Conservation (phyloP, 1,139 yeast species). For the Geotrichum restrictum region DNA sequence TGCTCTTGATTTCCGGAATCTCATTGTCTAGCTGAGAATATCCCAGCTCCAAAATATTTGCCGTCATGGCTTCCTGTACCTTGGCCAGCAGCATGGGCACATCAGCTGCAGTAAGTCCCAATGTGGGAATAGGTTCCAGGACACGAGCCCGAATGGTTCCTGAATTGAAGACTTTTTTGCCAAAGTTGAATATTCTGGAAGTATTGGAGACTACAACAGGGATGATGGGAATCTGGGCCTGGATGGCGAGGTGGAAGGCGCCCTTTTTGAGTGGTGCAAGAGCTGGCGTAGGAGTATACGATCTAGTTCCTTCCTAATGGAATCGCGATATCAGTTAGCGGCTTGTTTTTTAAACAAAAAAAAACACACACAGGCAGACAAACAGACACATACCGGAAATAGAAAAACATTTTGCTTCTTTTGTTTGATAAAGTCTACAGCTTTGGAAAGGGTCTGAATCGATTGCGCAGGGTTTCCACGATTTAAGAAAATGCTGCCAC, state of each 20-base stretch:
- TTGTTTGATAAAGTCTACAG: slow-evolving; percentile 58
- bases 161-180: slow-evolving; percentile 31
- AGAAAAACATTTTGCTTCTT: slow-evolving; percentile 66
- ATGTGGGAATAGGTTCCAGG: slow-evolving; percentile 62
- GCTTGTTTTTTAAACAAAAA: slow-evolving; percentile 78
- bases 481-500: slow-evolving; percentile 89
- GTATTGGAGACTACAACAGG: slow-evolving; percentile 88
- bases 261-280: slow-evolving; percentile 92
- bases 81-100: slow-evolving; percentile 50
- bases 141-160: slow-evolving; percentile 66
- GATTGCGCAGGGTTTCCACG: slow-evolving; percentile 77
- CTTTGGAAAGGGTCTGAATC: slow-evolving; percentile 64
- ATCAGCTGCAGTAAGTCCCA: slow-evolving; percentile 55
- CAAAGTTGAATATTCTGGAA: slow-evolving; percentile 48
- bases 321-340: not conserved
- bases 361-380: slow-evolving; percentile 22
- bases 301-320: slow-evolving; percentile 72
- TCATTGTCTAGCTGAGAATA: slow-evolving; percentile 18
- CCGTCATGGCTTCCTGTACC: slow-evolving; percentile 42
- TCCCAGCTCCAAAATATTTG: slow-evolving; percentile 37
- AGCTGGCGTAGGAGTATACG: slow-evolving; percentile 62
- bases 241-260: slow-evolving; percentile 94
- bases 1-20: too few species aligned
- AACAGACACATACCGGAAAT: slow-evolving; percentile 50
- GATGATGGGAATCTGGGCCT: slow-evolving; percentile 81